Percentiles rank a stretch among this genome's conserved stretches.
phyloP scores from a whole-genome alignment of 169 alveolate species.

The Eimeria maxima region DNA sequence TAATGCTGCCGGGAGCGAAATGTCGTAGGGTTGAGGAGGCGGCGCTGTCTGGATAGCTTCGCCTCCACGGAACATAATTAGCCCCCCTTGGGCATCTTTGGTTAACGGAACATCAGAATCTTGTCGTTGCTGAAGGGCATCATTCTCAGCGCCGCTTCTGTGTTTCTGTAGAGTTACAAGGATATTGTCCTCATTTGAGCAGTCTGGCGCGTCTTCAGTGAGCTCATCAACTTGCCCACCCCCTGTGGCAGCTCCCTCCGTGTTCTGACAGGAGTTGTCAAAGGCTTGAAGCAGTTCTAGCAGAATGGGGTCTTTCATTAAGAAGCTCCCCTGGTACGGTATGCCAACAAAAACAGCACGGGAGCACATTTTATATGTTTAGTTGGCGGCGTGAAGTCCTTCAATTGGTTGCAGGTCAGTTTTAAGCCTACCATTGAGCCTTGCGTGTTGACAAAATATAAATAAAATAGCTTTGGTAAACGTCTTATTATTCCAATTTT shows the following conservation, averaged over 20 bases:
- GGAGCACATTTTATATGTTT: background rate
- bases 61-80: constrained; percentile 73
- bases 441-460: too few relatives aligned
- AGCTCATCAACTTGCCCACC: constrained; percentile 35
- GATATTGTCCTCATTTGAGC: background rate
- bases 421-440: background rate
- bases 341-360: background rate
- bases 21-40: constrained; percentile 42
- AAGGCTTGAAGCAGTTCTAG: constrained; percentile 79
- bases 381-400: background rate
- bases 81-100: constrained; percentile 64
- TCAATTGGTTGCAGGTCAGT: background rate
- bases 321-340: constrained; percentile 70
- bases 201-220: background rate
- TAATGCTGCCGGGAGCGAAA: constrained; percentile 75
- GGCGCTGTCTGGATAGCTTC: constrained; percentile 81
- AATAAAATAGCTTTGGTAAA: too few relatives aligned
- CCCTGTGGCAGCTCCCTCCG: background rate
- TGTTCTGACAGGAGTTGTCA: constrained; percentile 75
- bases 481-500: too few relatives aligned
- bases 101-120: constrained; percentile 39
- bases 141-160: background rate
- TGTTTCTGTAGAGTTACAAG: constrained; percentile 41
- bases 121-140: background rate
- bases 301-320: constrained; percentile 78